Percentiles rank a stretch among this genome's conserved stretches.
Conservation (phyloP, 2,329 filamentous ascomycete species). For the Ophiocordyceps unilateralis region DNA sequence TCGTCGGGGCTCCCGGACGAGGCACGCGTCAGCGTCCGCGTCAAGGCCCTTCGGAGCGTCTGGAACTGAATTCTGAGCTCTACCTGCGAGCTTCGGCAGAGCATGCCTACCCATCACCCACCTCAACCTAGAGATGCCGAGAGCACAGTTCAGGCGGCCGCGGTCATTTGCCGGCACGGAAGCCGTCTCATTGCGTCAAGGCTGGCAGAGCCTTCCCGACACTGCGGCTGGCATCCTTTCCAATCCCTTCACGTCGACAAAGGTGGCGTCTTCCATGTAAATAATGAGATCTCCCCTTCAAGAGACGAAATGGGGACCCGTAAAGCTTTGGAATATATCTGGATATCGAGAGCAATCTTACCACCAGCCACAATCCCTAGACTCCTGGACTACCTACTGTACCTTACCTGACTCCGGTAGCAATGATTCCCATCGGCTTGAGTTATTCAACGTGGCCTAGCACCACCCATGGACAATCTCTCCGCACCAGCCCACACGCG, state of each 20-base stretch:
- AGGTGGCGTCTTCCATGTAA: too few relatives aligned
- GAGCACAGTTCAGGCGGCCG: too few relatives aligned
- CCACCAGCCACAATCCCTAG: neutral
- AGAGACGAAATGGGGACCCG: neutral
- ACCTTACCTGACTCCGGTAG: neutral
- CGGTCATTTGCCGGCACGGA: too few relatives aligned
- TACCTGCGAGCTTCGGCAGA: too few relatives aligned
- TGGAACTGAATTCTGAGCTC: constrained; percentile 8
- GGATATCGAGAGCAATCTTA: neutral
- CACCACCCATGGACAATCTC: neutral
- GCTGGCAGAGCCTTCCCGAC: too few relatives aligned
- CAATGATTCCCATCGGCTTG: neutral
- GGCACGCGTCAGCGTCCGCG: constrained; percentile 7
- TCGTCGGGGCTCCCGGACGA: constrained; percentile 6
- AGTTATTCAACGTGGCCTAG: neutral
- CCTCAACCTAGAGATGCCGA: too few relatives aligned
- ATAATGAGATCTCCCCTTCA: neutral
- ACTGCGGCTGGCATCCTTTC: too few relatives aligned
- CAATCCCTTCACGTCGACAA: too few relatives aligned
- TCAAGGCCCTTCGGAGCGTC: constrained; percentile 10
- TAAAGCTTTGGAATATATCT: neutral
- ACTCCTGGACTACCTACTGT: neutral
- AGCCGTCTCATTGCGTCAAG: too few relatives aligned
- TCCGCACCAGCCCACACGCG: neutral
- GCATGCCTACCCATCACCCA: too few relatives aligned